Percentiles rank a stretch among this genome's conserved stretches.
These are phyloP conservation scores for Globisporangium mamillatum DNA, from an alignment of 352 stramenopile genomes.

Conservation along the genomic window DNA sequence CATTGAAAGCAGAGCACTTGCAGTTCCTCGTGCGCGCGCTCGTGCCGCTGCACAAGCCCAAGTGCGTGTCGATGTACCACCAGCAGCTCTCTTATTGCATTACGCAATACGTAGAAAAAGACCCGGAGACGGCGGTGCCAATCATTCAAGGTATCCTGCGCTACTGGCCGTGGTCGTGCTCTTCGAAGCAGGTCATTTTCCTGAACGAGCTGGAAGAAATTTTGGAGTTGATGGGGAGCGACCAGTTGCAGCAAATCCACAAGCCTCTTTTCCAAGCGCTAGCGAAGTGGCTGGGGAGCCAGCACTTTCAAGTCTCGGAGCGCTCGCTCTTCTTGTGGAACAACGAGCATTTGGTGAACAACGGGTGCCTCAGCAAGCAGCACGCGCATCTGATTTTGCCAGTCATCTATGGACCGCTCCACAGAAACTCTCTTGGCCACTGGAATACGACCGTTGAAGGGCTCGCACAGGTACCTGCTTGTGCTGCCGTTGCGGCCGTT, in stretches of 20 bases:
- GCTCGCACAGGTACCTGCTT: conserved; percentile 69
- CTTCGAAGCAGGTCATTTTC: conserved; percentile 95
- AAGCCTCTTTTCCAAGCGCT: conserved; percentile 79
- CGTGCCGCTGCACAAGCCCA: conserved; percentile 98
- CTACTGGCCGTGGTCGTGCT: conserved; percentile 95
- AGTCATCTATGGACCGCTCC: conserved; percentile 92
- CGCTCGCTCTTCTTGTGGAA: conserved; percentile 98
- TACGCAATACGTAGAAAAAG: conserved; percentile 99
- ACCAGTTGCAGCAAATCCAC: conserved; percentile 78
- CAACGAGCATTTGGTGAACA: conserved; percentile 97
- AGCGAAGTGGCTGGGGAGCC: conserved; percentile 89
- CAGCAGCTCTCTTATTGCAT: conserved; percentile 99
- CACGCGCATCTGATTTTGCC: conserved; percentile 93
- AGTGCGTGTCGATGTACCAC: conserved; percentile 96
- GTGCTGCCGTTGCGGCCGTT: not conserved
- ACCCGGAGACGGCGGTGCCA: conserved; percentile 94
- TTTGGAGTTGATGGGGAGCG: conserved; percentile 91
- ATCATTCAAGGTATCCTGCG: conserved; percentile 95
- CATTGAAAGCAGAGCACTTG: conserved; percentile 98
- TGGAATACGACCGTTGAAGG: conserved; percentile 98
- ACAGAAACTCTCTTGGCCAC: conserved; percentile 88
- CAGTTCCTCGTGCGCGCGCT: conserved; percentile 94
- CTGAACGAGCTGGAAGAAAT: conserved; percentile 99
- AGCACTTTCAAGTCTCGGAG: conserved; percentile 97
- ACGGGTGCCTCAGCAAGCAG: conserved; percentile 91